Conservation (phyloP, 495 filamentous ascomycete species). For the Daldinia childiae region DNA sequence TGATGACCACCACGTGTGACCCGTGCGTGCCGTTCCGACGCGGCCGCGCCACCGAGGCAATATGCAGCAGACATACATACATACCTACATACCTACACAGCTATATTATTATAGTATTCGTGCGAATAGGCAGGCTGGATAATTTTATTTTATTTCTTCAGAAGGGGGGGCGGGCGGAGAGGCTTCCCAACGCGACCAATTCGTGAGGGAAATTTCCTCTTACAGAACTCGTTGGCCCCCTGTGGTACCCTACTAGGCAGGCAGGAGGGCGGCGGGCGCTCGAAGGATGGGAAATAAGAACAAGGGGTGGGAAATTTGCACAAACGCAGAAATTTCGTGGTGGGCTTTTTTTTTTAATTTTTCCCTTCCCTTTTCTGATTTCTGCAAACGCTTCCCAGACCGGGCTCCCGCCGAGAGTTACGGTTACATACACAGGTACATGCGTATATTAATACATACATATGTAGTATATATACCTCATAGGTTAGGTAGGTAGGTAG, state of each 20-base stretch:
- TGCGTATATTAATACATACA: background rate
- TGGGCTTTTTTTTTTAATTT: slow-evolving; percentile 1
- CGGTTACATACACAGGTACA: background rate
- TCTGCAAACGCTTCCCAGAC: background rate
- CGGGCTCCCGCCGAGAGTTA: background rate
- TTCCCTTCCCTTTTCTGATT: background rate
- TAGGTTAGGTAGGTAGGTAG: background rate
- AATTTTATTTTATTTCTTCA: slow-evolving; percentile 12
- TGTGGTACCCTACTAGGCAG: slow-evolving; percentile 35
- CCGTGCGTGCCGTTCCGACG: slow-evolving; percentile 34
- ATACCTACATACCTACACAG: too few species aligned
- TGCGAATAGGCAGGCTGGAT: slow-evolving; percentile 11
- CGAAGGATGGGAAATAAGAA: slow-evolving; percentile 30
- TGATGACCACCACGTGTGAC: slow-evolving; percentile 16
- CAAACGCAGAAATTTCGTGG: slow-evolving; percentile 7
- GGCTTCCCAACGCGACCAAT: slow-evolving; percentile 9
- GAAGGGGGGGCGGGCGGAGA: background rate
- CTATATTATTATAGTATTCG: slow-evolving; percentile 12
- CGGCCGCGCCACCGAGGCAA: slow-evolving; percentile 31
- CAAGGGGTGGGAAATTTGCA: slow-evolving; percentile 24
- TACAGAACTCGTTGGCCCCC: slow-evolving; percentile 9
- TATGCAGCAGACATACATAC: slow-evolving; percentile 2
- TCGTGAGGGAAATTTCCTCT: slow-evolving; percentile 26
- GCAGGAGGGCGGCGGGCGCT: slow-evolving; percentile 9
- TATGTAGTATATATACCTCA: background rate